Base-by-base conservation (phyloP, 352 stramenopile species). In the Achlya hypogyna region DNA sequence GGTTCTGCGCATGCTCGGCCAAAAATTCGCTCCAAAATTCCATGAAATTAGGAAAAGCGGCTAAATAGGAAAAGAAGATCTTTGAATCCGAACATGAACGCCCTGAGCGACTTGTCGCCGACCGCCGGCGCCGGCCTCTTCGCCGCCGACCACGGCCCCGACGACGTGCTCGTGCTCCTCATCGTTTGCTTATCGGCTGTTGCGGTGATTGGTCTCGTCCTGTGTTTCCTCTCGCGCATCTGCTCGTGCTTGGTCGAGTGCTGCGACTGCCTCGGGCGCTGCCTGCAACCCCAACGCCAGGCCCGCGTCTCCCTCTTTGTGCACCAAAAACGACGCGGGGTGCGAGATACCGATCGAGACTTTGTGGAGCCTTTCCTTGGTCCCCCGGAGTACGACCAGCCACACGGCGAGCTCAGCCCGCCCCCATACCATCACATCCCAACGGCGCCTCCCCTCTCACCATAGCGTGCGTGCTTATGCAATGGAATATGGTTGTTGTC, bases 391-490 rank as follows among this genome's bases (percentile, higher is more conserved):
- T 82, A 86, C 65, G 68, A 78, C 35, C 60, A 85, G 27, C 66
- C 71, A 14, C 25, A 51, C 16, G 72, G 75, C 31, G 73, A 87
- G 20, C 25, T 40, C 20, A 49, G 69, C 1, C 75, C 80, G 29
- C 80, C 85, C 6, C 73, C 80, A 8, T 81, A 82, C 56, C 65
- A 86, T 14, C 79, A 89, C 32, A 71, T 90, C 35, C 81, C 81
- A 35, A 87, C 84, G 3, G 84, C 84, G 5, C 84, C 84, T 12
- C 80, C 81, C 1, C 68, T 89, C 18, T 45, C 38, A 18, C 38
- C 38, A 3, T 45, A 45, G 38, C 38, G 38, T 45, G 38, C 38
- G 38, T n/a, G 14, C 38, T 18, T 16, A 16, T 14, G 14, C 14
- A 6, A 45, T 45, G 38, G 14, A 10, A 45, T 18, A 18, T 45